Evolutionary conservation across 257 asterid genomes (phyloP).

Genomic region (Solanum lycopersicoides): DNA sequence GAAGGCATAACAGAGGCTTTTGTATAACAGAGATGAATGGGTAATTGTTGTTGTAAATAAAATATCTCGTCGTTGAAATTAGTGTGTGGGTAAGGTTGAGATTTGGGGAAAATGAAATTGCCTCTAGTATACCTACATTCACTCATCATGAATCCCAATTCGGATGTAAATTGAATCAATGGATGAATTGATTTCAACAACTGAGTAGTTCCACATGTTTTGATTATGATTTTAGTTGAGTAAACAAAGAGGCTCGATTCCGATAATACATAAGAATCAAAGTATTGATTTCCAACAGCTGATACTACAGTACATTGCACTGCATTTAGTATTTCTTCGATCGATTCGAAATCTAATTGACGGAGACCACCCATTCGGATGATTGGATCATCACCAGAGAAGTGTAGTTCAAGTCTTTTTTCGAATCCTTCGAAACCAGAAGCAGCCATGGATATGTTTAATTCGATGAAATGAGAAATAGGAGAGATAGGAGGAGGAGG

Average conservation of each 20-base stretch:
- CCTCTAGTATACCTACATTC: conserved; percentile 93
- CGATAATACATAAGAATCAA: conserved; percentile 76
- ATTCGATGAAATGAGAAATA: not conserved
- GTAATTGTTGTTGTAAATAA: conserved; percentile 45
- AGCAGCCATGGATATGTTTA: conserved; percentile 42
- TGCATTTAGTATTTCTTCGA: conserved; percentile 62
- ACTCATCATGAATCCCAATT: conserved; percentile 49
- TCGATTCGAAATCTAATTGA: conserved; percentile 32
- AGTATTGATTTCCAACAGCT: conserved; percentile 61
- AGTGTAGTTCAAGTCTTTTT: conserved; percentile 73
- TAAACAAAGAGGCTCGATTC: conserved; percentile 87
- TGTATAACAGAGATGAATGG: conserved; percentile 27
- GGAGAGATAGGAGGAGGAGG: conserved; percentile 27
- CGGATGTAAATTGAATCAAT: conserved; percentile 30
- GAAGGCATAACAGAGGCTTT: conserved; percentile 64
- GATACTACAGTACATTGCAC: conserved; percentile 96
- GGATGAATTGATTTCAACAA: conserved; percentile 66
- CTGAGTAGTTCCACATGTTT: conserved; percentile 96
- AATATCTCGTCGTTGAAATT: conserved; percentile 66
- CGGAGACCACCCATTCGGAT: conserved; percentile 59
- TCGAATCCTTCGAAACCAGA: conserved; percentile 98
- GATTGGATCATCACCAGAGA: conserved; percentile 63
- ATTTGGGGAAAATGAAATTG: conserved; percentile 78
- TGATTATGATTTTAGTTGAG: conserved; percentile 78
- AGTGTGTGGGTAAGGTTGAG: conserved; percentile 78